Evolutionary conservation across 1,284 basidiomycete species (phyloP).

Genomic region (Coniferiporia weirii): DNA sequence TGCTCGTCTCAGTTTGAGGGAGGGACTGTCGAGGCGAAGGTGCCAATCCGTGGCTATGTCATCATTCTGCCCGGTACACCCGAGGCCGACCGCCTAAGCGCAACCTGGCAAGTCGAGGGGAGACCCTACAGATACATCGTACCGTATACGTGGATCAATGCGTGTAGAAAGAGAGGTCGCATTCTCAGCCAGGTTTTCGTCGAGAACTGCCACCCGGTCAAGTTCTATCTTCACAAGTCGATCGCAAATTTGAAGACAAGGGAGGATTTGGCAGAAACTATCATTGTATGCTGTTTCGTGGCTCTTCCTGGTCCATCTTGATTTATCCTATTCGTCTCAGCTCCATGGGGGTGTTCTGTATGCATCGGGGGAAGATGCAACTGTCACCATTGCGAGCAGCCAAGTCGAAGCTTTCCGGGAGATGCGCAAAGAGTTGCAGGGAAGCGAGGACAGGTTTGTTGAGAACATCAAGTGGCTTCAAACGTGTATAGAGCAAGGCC

Average conservation of each 20-base stretch:
- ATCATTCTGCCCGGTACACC: slow-evolving; percentile 60
- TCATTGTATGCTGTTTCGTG: slow-evolving; percentile 42
- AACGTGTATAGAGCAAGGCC: slow-evolving; percentile 64
- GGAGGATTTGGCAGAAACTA: slow-evolving; percentile 55
- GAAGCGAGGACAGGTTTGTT: slow-evolving; percentile 60
- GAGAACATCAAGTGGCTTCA: slow-evolving; percentile 78
- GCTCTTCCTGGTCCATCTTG: neutral
- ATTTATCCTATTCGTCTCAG: slow-evolving; percentile 30
- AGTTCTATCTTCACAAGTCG: slow-evolving; percentile 71
- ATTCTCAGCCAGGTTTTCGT: slow-evolving; percentile 70
- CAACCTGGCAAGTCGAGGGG: slow-evolving; percentile 61
- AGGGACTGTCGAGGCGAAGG: slow-evolving; percentile 68
- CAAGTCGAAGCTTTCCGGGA: slow-evolving; percentile 66
- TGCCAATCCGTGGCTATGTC: slow-evolving; percentile 68
- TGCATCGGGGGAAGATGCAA: slow-evolving; percentile 57
- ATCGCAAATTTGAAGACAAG: slow-evolving; percentile 70
- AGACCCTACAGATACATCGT: slow-evolving; percentile 71
- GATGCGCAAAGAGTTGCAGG: slow-evolving; percentile 64
- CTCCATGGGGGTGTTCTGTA: slow-evolving; percentile 73
- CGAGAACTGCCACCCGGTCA: slow-evolving; percentile 51
- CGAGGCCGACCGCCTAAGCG: slow-evolving; percentile 65
- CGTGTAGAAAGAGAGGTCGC: slow-evolving; percentile 68
- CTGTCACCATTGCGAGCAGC: slow-evolving; percentile 71
- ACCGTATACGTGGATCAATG: slow-evolving; percentile 71
- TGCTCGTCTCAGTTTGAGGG: slow-evolving; percentile 47